Evolutionary conservation across 2,329 filamentous ascomycete species (phyloP), one percentile per base, ranked within the genome.

Genomic region (Rhynchosporium agropyri): DNA sequence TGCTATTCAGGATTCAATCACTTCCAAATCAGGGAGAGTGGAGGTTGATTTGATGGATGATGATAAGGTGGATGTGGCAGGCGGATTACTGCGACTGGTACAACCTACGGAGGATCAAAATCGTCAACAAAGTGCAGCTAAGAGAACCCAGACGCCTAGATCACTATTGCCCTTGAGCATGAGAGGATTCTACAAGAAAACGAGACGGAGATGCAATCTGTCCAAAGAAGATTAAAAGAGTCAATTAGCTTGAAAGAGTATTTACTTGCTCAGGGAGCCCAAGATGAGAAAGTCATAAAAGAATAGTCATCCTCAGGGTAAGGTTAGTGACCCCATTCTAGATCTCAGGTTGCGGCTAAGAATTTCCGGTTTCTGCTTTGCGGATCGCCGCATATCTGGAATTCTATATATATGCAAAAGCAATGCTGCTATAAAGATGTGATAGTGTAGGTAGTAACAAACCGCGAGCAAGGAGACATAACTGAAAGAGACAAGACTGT

Each of bases 11-110:
- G 3, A 36, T 36, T 36, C 31, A 51, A 7, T 2, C 49, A 36
- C 31, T 13, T 31, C 3, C 48, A 33, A 15, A 31, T 31, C 31
- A 8, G 13, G 31, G 4, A 28, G 15, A 51, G 49, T 6, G 20
- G 58, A 54, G 49, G 54, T 61, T 48, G 58, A 61, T 46, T 54
- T 61, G 49, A 61, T 49, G 28, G 29, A 38, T 26, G 49, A 61
- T 20, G 31, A 51, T 51, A 29, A 51, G 31, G 49, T 51, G 33
- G 31, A 51, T 51, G 7, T 51, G 49, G 53, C 53, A 29, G 28
- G 15, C 51, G 58, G 51, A 50, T 38, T 15, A 46, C 36, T 36
- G 49, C 42, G 4, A 54, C 28, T 40, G 20, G 4, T 29, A 7
- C 28, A 61, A 3, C 49, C 29, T 51, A 36, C 49, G 9, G 28